phyloP scores from a whole-genome alignment of 148 eudicot species.

The Camellia sinensis region DNA sequence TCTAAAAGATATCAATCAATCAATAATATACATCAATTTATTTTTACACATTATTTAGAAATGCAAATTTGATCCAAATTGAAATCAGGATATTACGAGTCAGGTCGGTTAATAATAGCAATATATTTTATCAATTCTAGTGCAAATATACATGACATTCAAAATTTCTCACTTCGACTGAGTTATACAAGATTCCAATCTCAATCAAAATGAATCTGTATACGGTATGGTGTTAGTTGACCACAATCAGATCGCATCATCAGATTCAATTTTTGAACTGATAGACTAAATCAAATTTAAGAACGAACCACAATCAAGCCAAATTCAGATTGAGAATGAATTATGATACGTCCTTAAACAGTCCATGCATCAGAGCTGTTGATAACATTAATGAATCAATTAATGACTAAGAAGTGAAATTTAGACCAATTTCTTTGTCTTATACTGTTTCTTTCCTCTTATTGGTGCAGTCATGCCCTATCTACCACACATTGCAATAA shows the following conservation, averaged over 20 bases:
- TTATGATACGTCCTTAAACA: not conserved
- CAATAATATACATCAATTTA: too few relatives aligned
- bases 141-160: not conserved
- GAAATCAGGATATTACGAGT: not conserved
- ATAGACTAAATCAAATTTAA: not conserved
- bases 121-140: not conserved
- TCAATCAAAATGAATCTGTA: not conserved
- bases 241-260: conserved; percentile 11
- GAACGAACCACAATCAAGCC: not conserved
- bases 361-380: not conserved
- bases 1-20: too few relatives aligned
- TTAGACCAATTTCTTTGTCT: not conserved
- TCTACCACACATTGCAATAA: not conserved
- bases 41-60: not conserved
- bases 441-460: not conserved
- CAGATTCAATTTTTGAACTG: not conserved
- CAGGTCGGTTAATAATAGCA: not conserved
- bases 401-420: not conserved
- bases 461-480: not conserved
- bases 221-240: not conserved
- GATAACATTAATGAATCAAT: not conserved
- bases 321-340: not conserved
- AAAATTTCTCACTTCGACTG: not conserved
- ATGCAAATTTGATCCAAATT: not conserved
- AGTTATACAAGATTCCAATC: not conserved